Conservation (phyloP, 2,329 filamentous ascomycete species). For the Leptographium galeiforme region DNA sequence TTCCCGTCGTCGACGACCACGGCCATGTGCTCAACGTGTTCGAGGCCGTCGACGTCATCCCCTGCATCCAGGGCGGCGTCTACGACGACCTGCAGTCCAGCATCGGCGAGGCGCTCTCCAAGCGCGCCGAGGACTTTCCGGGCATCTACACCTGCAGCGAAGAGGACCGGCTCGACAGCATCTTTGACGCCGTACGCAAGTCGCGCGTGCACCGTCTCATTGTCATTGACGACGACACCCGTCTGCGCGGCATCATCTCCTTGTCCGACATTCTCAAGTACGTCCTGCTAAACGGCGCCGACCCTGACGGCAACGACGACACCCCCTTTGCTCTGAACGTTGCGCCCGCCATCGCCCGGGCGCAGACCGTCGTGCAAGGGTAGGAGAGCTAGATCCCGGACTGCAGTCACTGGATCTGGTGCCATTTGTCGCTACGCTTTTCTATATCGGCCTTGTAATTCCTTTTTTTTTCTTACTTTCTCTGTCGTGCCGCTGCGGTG, state of each 20-base stretch:
- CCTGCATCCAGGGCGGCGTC: slow-evolving; percentile 81
- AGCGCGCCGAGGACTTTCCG: slow-evolving; percentile 78
- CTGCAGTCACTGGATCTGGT: background rate
- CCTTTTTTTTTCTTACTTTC: background rate
- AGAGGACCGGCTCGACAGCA: slow-evolving; percentile 82
- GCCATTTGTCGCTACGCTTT: background rate
- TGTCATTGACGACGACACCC: slow-evolving; percentile 80
- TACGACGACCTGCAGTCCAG: slow-evolving; percentile 82
- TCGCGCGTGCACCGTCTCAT: slow-evolving; percentile 87
- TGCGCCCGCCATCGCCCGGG: background rate
- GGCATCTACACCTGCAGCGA: slow-evolving; percentile 94
- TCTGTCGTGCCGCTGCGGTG: background rate
- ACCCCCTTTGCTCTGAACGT: background rate
- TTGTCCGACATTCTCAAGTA: slow-evolving; percentile 95
- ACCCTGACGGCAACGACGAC: slow-evolving; percentile 20
- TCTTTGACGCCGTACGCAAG: slow-evolving; percentile 93
- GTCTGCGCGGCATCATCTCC: slow-evolving; percentile 78
- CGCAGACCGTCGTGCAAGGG: background rate
- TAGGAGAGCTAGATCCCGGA: background rate
- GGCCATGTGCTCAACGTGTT: slow-evolving; percentile 83
- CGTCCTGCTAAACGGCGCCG: slow-evolving; percentile 69
- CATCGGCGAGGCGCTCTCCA: slow-evolving; percentile 80
- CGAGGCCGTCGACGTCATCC: slow-evolving; percentile 93
- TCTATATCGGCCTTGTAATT: background rate
- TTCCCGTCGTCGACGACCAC: slow-evolving; percentile 78